Evolutionary conservation across 1,284 basidiomycete genomes (phyloP), one percentile per base, ranked within the genome.

Genomic region (Apiotrichum mycotoxinovorans): DNA sequence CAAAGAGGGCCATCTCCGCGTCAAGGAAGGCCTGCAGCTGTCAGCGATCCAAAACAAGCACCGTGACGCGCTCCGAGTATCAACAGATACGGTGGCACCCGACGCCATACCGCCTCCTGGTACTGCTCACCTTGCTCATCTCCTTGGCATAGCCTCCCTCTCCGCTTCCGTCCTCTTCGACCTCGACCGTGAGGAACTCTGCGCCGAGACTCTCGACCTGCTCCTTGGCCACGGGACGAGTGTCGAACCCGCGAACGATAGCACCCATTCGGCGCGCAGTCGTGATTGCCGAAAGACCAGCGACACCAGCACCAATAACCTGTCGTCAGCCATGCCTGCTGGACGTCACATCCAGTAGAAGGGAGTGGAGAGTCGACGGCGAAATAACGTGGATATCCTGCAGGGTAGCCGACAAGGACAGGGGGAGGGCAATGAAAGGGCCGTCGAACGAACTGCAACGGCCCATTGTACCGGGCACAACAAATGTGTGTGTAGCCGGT

Each of bases 161-260:
- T 15, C 85, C 89, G 35, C 84, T 83, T 22, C 89, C 89, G 61
- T 89, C 87, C 75, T 91, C 89, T 67, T 88, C 69, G 49, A 91
- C 73, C 17, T 81, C 70, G 26, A 91, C 88, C 67, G 91, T 89
- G 22, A 91, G 73, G 68, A 91, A 91, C 74, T 91, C 89, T 4
- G 89, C 89, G 35, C 89, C 89, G 44, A 91, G 83, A 51, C 87
- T 89, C 70, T 90, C 85, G 15, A 91, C 87, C 72, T 91, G 89
- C 79, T 91, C 89, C 47, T 87, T 84, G 59, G 86, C 89, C 44
- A 85, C 89, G 22, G 88, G 81, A 26, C 89, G 83, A 25, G 89
- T 88, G 72, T 91, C 89, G 64, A 91, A 91, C 2, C 87, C 89
- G 65, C 89, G 85, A 51, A 90, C 88, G 57, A 91, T 87, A 27